phyloP scores from a whole-genome alignment of 2,329 filamentous ascomycete species.

The Periconia digitata region DNA sequence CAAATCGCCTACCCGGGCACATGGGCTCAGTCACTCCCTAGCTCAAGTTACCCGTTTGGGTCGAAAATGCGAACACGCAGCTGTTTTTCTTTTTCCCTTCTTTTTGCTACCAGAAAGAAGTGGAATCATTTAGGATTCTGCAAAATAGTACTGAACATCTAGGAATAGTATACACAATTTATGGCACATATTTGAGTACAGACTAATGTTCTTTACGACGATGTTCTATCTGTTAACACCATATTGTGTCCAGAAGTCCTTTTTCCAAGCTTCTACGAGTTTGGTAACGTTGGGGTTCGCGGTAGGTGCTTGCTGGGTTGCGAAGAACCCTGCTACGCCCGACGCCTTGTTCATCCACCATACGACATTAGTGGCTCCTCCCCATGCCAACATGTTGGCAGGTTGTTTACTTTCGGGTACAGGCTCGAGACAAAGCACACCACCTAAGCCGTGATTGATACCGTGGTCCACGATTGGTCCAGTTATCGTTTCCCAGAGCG shows the following conservation, averaged over 20 bases:
- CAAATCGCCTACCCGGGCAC: too few species aligned
- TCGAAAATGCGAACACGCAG: too few species aligned
- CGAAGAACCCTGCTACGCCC: conserved; percentile 15
- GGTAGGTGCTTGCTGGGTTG: conserved; percentile 14
- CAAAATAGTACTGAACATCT: too few species aligned
- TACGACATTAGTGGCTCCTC: conserved; percentile 10
- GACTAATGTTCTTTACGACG: too few species aligned
- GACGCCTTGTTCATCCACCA: conserved; percentile 18
- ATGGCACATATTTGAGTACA: too few species aligned
- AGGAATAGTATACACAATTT: too few species aligned
- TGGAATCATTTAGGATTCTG: too few species aligned
- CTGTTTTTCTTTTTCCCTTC: too few species aligned
- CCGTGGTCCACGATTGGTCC: conserved; percentile 6
- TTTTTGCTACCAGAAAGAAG: too few species aligned
- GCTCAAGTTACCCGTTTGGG: too few species aligned
- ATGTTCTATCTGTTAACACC: background rate
- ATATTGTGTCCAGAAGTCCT: background rate
- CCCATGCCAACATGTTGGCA: conserved; percentile 11
- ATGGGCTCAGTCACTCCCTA: too few species aligned
- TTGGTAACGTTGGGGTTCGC: conserved; percentile 14
- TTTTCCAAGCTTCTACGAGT: conserved; percentile 10
- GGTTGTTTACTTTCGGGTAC: conserved; percentile 7
- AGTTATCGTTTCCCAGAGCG: conserved; percentile 5
- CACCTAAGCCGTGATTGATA: conserved; percentile 15
- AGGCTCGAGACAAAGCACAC: conserved; percentile 6